Evolutionary conservation across 208 protist genomes (phyloP), one percentile per base, ranked within the genome.

Genomic region (Wallacemonas rigidus): DNA sequence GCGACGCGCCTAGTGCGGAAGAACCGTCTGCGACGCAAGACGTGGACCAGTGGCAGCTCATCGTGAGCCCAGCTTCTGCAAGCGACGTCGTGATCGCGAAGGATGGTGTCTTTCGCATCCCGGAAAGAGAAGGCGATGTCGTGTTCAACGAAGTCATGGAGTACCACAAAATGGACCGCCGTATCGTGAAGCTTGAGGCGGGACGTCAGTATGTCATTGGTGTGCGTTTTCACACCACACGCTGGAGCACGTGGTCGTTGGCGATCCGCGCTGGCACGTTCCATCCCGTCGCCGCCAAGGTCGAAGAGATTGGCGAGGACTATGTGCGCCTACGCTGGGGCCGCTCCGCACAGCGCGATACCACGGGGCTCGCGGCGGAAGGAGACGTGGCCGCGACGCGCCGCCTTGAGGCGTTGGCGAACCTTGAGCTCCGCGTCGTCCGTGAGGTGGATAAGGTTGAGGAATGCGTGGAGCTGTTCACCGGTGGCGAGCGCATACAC

Each of bases 261-360:
- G 56, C 77, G 3, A 74, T 84, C n/a, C 76, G 81, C 38, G 83
- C 89, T 41, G 68, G 73, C 47, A 91, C 91, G 7, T 69, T 92
- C 54, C 73, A 85, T 57, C 69, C 84, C 17, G 92, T 97, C 9
- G 68, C 70, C 9, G 81, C 72, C 6, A 69, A 75, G 44, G 83
- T 93, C 43, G 78, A 71, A 4, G 86, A 90, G 43, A 88, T 98
- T 40, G 90, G 94, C 38, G 90, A 92, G 74, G 90, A 98, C 74
- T 91, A 91, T 69, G 88, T 94, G 54, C 83, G 85, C 41, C 71
- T 96, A 35, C 81, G 63, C 15, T 98, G 94, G 94, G 83, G 91
- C 68, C 82, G 94, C 14, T 50, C 67, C 39, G 40, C 57, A 48
- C 71, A 72, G 50, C 83, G 88, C 2, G 77, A 78, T 56, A 80